Base-by-base conservation (phyloP, 2,329 filamentous ascomycete species). In the Trematosphaeria pertusa region DNA sequence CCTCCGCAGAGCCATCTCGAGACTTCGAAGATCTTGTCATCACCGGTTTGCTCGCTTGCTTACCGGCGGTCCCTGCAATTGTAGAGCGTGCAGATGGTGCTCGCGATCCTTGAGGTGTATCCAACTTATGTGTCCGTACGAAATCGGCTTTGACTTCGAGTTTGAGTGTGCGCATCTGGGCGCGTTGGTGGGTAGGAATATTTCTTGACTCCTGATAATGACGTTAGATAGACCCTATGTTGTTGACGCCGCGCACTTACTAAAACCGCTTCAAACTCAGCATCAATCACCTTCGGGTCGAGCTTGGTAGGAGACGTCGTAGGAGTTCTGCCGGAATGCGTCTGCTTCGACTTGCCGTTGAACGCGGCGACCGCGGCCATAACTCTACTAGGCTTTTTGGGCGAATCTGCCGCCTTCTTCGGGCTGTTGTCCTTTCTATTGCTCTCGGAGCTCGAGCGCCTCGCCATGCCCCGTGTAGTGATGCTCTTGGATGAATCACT, bases 61-160 rank as follows among this genome's bases (percentile, higher is more conserved):
- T 48, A 30, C 34, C 43, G 5, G 20, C 41, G 7, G 35, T 38
- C n/a, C 67, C 64, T n/a, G 48, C 60, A n/a, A 61, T 52, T 2
- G 63, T 58, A 12, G 54, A 73, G 58, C 67, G 76, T 67, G 59
- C 68, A 57, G 78, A 65, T 72, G 74, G 63, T 77, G 70, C 60
- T 75, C 78, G 56, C 71, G 74, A 54, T 76, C 56, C 74, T 73
- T 63, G 67, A 74, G 58, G 77, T 74, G 42, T 80, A 79, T 69
- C 78, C 76, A 72, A 81, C 86, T 89, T 90, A 68, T 97, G 89
- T 69, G 96, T 92, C 42, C 87, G 87, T 61, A 97, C 91, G 62
- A 99, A 95, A 66, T 97, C 92, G 67, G 91, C 89, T 74, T 99
- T 99, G 76, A 97, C 92, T 26, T 89, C 88, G 56, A 90, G 82